Percentiles rank a stretch among this genome's conserved stretches.
Evolutionary conservation across 2,329 filamentous ascomycete species (phyloP).

Genomic region (Fusarium secorum): DNA sequence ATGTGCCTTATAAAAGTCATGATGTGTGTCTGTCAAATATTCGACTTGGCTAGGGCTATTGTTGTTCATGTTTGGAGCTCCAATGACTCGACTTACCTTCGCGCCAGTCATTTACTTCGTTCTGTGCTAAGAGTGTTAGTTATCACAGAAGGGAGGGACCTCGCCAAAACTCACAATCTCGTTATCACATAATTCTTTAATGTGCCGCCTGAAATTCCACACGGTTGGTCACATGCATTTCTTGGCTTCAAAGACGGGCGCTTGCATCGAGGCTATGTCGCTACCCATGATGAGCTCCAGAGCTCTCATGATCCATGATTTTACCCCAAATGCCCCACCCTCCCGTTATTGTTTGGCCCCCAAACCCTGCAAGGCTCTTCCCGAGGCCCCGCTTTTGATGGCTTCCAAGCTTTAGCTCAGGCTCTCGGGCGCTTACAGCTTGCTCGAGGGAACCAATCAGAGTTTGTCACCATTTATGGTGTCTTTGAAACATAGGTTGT

Average conservation of each 20-base stretch:
- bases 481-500: slow-evolving; percentile 8
- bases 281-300: slow-evolving; percentile 24
- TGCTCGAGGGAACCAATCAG: slow-evolving; percentile 36
- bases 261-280: slow-evolving; percentile 35
- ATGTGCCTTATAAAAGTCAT: background rate
- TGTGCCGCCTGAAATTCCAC: background rate
- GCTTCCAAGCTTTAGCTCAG: slow-evolving; percentile 29
- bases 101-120: too few species aligned
- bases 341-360: slow-evolving; percentile 19
- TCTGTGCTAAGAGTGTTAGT: background rate
- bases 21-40: background rate
- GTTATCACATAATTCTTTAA: background rate
- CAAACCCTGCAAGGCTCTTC: slow-evolving; percentile 30
- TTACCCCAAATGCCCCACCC: slow-evolving; percentile 23
- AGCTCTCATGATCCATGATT: slow-evolving; percentile 32
- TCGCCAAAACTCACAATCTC: background rate
- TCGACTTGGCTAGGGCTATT: background rate
- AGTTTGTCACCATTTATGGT: background rate
- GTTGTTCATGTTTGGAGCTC: background rate
- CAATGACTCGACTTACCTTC: background rate
- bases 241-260: slow-evolving; percentile 35
- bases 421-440: slow-evolving; percentile 41
- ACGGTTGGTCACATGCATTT: slow-evolving; percentile 14
- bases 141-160: background rate
- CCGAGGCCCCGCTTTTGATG: slow-evolving; percentile 26